A percentile compares a stretch with the other conserved stretches of the same genome.
Evolutionary conservation across 495 filamentous ascomycete species (phyloP).

Genomic region (Aspergillus sclerotioniger): DNA sequence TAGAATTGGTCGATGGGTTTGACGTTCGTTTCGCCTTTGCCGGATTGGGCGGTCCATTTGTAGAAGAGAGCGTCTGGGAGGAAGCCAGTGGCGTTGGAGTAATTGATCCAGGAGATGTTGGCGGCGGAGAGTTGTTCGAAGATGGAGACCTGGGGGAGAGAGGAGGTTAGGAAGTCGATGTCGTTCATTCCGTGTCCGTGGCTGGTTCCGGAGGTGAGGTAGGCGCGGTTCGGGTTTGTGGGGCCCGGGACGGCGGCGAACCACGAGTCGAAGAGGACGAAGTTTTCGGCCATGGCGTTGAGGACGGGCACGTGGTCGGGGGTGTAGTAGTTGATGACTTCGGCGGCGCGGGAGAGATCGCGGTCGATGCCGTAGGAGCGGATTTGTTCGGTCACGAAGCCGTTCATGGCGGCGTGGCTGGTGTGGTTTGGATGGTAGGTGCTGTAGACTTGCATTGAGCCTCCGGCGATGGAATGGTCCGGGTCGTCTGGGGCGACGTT

Average conservation of each 20-base stretch:
- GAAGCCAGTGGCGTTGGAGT: slow-evolving; percentile 43
- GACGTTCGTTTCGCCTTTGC: slow-evolving; percentile 30
- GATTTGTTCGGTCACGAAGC: slow-evolving; percentile 49
- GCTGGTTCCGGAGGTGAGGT: slow-evolving; percentile 48
- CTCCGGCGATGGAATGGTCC: slow-evolving; percentile 48
- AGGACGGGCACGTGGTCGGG: slow-evolving; percentile 46
- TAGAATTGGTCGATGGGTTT: slow-evolving; percentile 37
- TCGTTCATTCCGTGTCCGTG: slow-evolving; percentile 50
- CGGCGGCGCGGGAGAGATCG: slow-evolving; percentile 35
- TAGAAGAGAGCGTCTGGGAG: slow-evolving; percentile 39
- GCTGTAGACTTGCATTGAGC: slow-evolving; percentile 49
- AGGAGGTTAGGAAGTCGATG: slow-evolving; percentile 37
- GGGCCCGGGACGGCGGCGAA: slow-evolving; percentile 48
- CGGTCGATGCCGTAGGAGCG: slow-evolving; percentile 30
- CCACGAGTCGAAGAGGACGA: slow-evolving; percentile 50
- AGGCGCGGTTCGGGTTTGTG: slow-evolving; percentile 50
- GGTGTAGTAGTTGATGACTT: slow-evolving; percentile 52
- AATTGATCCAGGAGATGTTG: slow-evolving; percentile 49
- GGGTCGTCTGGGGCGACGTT: slow-evolving; percentile 44
- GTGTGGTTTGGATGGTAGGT: slow-evolving; percentile 38
- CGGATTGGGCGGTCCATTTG: slow-evolving; percentile 39
- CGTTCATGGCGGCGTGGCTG: slow-evolving; percentile 30
- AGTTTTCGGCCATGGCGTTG: slow-evolving; percentile 47
- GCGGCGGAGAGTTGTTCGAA: slow-evolving; percentile 48
- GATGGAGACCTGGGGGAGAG: slow-evolving; percentile 44